Base-by-base conservation (phyloP, 2,329 filamentous ascomycete species). In the Diplodia seriata region DNA sequence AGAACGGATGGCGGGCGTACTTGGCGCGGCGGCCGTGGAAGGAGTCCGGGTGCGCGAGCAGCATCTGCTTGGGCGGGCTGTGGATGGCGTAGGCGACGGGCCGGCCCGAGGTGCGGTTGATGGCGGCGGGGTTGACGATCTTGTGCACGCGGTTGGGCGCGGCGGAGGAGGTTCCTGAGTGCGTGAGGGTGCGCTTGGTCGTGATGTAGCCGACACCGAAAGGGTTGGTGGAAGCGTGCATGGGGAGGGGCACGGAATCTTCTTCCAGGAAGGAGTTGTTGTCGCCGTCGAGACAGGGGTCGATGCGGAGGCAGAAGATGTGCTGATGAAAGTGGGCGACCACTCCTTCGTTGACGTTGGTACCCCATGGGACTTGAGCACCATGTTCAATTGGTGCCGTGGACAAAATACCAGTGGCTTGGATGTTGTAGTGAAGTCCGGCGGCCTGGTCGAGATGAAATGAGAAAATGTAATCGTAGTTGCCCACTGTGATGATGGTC, bases 1-100 rank as follows among this genome's bases (percentile, higher is more conserved):
- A 76, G 1, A 75, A 70, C 2, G 74, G 72, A 29, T 75, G 73
- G 23, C 66, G 40, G 2, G 71, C 74, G 55, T 72, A 75, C 47
- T 72, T 70, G 8, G 74, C 72, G 47, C 75, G 74, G 40, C 68
- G 68, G 1, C 70, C 68, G 36, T 74, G 72, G 50, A 71, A 75
- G 0, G 74, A 74, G 1, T 63, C 57, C 1, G 70, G 69, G 59
- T 74, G 70, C 1, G 74, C 71, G 9, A 76, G 73, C 3, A 76
- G 63, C 68, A 72, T 69, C 54, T 76, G 75, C 65, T 71, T 73
- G 49, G 71, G 69, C 4, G 64, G 71, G 9, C 83, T 81, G 3
- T 80, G 70, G 38, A 87, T 76, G 72, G 84, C 85, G 75, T 85
- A 87, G 0, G 79, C 84, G 0, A 86, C 78, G 7, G 80, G 80